Evolutionary conservation across 2,329 filamentous ascomycete genomes (phyloP).

Genomic region (Phaeosphaeriaceae sp.): DNA sequence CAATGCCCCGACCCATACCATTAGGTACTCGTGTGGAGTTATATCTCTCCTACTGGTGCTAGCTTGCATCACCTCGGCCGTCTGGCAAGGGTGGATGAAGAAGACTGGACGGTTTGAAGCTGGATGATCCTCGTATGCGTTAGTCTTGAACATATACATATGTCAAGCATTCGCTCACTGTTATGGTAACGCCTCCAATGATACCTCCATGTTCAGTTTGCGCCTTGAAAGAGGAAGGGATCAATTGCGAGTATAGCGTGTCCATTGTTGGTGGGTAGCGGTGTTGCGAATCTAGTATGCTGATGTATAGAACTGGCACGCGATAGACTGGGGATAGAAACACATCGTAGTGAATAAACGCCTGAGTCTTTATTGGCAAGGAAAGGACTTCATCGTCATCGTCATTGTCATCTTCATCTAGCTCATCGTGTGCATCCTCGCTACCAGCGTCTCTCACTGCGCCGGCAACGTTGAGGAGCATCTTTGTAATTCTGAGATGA

Average conservation of each 20-base stretch:
- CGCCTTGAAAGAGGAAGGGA: slow-evolving; percentile 39
- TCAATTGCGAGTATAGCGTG: slow-evolving; percentile 45
- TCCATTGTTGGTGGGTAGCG: slow-evolving; percentile 40
- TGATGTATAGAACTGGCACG: slow-evolving; percentile 55
- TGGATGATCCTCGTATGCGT: slow-evolving; percentile 73
- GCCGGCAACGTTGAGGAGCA: not conserved
- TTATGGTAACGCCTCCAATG: slow-evolving; percentile 48
- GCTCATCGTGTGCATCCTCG: slow-evolving; percentile 2
- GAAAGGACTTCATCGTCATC: slow-evolving; percentile 32
- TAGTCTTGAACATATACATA: not conserved
- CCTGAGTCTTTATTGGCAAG: not conserved
- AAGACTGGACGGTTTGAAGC: slow-evolving; percentile 78
- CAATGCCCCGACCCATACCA: slow-evolving; percentile 87
- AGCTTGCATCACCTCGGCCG: slow-evolving; percentile 77
- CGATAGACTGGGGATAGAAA: slow-evolving; percentile 53
- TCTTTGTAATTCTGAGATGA: slow-evolving; percentile 32
- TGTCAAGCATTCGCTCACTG: slow-evolving; percentile 28
- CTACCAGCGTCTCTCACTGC: not conserved
- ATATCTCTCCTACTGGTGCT: slow-evolving; percentile 47
- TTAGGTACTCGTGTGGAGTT: slow-evolving; percentile 71
- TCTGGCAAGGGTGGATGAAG: slow-evolving; percentile 92
- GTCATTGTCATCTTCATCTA: slow-evolving; percentile 18
- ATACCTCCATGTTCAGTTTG: slow-evolving; percentile 46
- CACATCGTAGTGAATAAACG: slow-evolving; percentile 48
- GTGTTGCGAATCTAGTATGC: slow-evolving; percentile 34